A percentile compares a stretch with the other conserved stretches of the same genome.
phyloP scores from a whole-genome alignment of 345 rosid species.

The Salix viminalis region DNA sequence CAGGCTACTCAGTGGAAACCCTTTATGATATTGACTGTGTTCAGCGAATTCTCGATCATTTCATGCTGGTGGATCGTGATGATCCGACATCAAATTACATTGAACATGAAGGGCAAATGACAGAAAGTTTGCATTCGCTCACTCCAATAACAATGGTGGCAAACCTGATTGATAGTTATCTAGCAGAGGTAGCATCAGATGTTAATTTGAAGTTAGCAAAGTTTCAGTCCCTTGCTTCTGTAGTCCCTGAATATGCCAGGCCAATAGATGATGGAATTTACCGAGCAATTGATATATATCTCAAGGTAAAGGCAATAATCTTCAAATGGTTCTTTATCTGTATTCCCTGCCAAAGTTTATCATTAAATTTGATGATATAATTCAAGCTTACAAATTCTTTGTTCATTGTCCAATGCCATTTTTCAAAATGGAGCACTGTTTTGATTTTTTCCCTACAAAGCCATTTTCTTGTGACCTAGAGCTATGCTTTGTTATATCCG shows the following conservation, averaged over 20 bases:
- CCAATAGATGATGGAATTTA: slow-evolving; percentile 78
- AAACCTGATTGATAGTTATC: slow-evolving; percentile 67
- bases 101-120: slow-evolving; percentile 47
- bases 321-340: background rate
- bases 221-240: slow-evolving; percentile 66
- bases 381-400: background rate
- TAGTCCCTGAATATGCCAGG: slow-evolving; percentile 72
- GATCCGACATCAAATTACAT: slow-evolving; percentile 30
- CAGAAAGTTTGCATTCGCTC: slow-evolving; percentile 47
- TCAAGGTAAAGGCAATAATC: slow-evolving; percentile 50
- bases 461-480: background rate
- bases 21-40: slow-evolving; percentile 79
- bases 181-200: slow-evolving; percentile 94
- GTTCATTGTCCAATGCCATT: background rate
- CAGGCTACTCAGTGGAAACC: slow-evolving; percentile 65
- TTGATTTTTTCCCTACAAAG: background rate
- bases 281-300: slow-evolving; percentile 79
- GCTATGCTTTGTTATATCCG: background rate
- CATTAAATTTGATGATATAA: background rate
- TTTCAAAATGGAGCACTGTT: background rate
- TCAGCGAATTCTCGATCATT: slow-evolving; percentile 81
- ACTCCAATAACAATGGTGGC: slow-evolving; percentile 66
- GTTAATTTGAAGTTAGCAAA: slow-evolving; percentile 66
- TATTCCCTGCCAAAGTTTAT: background rate
- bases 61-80: slow-evolving; percentile 41